Base-by-base conservation (phyloP, 495 filamentous ascomycete species). In the Trichocladium antarcticum region DNA sequence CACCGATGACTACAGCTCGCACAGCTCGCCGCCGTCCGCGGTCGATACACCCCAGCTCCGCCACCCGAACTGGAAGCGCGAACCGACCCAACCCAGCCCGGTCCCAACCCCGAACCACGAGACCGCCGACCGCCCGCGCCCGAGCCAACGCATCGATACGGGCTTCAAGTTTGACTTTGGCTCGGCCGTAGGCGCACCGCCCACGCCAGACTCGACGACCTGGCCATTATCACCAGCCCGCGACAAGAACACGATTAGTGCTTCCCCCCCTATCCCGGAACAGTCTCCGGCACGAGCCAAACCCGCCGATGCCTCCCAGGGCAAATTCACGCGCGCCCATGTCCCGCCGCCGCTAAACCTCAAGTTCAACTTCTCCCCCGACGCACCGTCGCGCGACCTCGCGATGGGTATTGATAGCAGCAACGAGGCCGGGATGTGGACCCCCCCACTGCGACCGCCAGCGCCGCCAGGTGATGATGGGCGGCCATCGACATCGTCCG, bases 151-250 rank as follows among this genome's bases (percentile, higher is more conserved):
- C 5, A 39, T 53, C 24, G 57, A 57, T 14, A 45, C 49, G 3
- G 56, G 60, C 36, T 65, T 65, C 56, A 59, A 65, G 11, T 65
- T 65, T 29, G 58, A 59, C 47, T 63, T 65, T 42, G 58, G 55
- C 35, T 49, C 50, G 11, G 31, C 44, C 27, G 46, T 53, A 10
- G 42, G 15, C 11, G 49, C 44, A 5, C 53, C 54, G 11, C 56
- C 58, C 0, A 59, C 55, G 11, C 60, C 63, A 12, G 61, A 57
- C 45, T 62, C 63, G 12, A 48, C 62, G 1, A 57, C 34, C 36
- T 63, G 63, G 57, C 55, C 57, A 9, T 34, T 63, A 9, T 55
- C 60, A 4, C 44, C 57, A 11, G 34, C 22, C 28, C 40, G 34
- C 24, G 51, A 49, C 12, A 36, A 22, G 14, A 31, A 27, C 35